phyloP scores from a whole-genome alignment of 345 rosid genomes.

The Garcia nutans region DNA sequence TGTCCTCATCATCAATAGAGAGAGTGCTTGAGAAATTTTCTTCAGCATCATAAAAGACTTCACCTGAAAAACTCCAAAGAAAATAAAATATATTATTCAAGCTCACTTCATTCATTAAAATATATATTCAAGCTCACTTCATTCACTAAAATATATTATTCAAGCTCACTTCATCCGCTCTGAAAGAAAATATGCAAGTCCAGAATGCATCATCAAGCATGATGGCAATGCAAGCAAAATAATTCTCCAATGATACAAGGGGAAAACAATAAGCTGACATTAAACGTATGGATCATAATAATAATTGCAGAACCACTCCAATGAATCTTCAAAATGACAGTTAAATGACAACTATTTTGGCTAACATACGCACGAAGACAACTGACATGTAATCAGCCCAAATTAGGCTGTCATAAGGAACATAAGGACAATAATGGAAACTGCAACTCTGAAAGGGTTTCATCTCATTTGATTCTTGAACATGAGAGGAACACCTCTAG shows the following conservation, averaged over 20 bases:
- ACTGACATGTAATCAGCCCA: background rate
- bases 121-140: conserved; percentile 8
- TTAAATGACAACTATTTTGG: background rate
- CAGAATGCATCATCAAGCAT: background rate
- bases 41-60: conserved; percentile 78
- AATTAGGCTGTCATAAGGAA: background rate
- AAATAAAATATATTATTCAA: background rate
- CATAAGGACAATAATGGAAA: too few relatives aligned
- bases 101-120: conserved; percentile 6
- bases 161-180: conserved; percentile 8
- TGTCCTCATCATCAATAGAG: conserved; percentile 38
- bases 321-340: background rate
- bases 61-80: conserved; percentile 51
- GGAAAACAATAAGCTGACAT: background rate
- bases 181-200: background rate
- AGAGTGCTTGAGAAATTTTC: conserved; percentile 43
- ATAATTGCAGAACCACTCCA: background rate
- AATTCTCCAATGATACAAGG: background rate
- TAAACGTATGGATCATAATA: background rate
- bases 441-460: background rate
- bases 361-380: background rate
- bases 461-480: background rate
- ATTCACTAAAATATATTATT: background rate
- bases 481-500: too few relatives aligned
- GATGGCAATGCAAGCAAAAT: background rate